phyloP scores from a whole-genome alignment of 2,329 filamentous ascomycete genomes.

The Penicillium sclerotiorum region DNA sequence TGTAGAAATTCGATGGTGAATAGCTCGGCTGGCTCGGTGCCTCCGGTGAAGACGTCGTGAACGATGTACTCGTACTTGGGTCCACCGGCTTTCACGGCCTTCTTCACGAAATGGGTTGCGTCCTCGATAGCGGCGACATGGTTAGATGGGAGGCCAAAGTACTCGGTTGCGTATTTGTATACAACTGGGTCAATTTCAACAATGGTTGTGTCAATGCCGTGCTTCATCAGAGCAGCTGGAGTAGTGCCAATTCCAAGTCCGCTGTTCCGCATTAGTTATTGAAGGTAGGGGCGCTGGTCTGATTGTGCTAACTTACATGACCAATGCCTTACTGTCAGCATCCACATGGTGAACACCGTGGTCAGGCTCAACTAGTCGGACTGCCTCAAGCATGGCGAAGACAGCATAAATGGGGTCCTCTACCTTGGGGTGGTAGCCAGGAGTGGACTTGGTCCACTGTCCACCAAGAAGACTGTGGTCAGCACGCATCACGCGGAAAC shows the following conservation, averaged over 20 bases:
- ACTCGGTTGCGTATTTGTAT: slow-evolving; percentile 76
- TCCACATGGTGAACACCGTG: slow-evolving; percentile 51
- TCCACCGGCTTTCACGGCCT: slow-evolving; percentile 51
- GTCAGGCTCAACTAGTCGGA: slow-evolving; percentile 72
- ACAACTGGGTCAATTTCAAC: slow-evolving; percentile 94
- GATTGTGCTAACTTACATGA: slow-evolving; percentile 65
- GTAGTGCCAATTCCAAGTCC: slow-evolving; percentile 92
- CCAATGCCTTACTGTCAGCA: slow-evolving; percentile 73
- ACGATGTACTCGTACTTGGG: slow-evolving; percentile 83
- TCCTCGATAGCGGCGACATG: slow-evolving; percentile 81
- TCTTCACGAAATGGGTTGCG: slow-evolving; percentile 68
- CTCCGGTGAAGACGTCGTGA: slow-evolving; percentile 97
- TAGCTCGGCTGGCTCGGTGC: slow-evolving; percentile 83
- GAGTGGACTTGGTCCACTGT: slow-evolving; percentile 70
- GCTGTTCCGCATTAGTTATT: slow-evolving; percentile 45
- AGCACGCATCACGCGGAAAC: slow-evolving; percentile 82
- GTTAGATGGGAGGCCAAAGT: slow-evolving; percentile 77
- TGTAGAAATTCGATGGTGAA: slow-evolving; percentile 85
- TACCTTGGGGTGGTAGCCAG: slow-evolving; percentile 58
- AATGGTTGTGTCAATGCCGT: slow-evolving; percentile 89
- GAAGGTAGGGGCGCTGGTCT: background rate
- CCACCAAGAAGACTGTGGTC: slow-evolving; percentile 94
- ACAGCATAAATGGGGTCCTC: slow-evolving; percentile 91
- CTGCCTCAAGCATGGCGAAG: slow-evolving; percentile 93
- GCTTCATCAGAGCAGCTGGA: slow-evolving; percentile 79